Evolutionary conservation across 257 asterid species (phyloP), one percentile per base, ranked within the genome.

Genomic region (Sherardia arvensis): DNA sequence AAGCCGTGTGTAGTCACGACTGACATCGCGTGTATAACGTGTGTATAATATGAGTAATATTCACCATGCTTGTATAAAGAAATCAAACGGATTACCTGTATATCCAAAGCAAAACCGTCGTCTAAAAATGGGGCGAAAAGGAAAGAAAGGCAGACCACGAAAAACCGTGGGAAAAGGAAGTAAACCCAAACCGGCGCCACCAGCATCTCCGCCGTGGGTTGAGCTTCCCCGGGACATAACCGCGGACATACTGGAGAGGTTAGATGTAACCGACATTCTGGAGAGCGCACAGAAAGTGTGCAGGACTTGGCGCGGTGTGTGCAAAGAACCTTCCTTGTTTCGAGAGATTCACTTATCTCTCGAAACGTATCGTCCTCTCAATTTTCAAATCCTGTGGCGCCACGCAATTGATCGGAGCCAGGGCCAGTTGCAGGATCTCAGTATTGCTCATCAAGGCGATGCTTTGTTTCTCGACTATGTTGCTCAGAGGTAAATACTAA

Each of bases 151-250:
- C 12, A 4, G n/a, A n/a, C n/a, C n/a, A n/a, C n/a, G n/a, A n/a
- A n/a, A n/a, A 3, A 30, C 6, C 4, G 34, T 6, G 34, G 54
- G 7, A 27, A 27, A 55, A 55, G 58, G 5, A n/a, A 18, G 30
- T 28, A 47, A n/a, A 38, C 30, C 59, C 59, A 15, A 56, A 14
- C 27, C 59, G 2, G 3, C 47, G 10, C 59, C 59, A 7, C 59
- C n/a, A n/a, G n/a, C n/a, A n/a, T n/a, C 57, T 43, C 69, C 61
- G 25, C 65, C 57, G 59, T 82, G 88, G 92, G 12, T 68, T 38
- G 87, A 82, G 40, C 61, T 85, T 54, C 88, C 86, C 22, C 70
- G 54, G 26, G 87, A 80, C 53, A 66, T 85, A 29, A 74, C 86
- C 7, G 75, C 83, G 26, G 58, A 76, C 22, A 85, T 85, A 58